Evolutionary conservation across 2,329 filamentous ascomycete species (phyloP).

Genomic region (Phaeosphaeria sp.): DNA sequence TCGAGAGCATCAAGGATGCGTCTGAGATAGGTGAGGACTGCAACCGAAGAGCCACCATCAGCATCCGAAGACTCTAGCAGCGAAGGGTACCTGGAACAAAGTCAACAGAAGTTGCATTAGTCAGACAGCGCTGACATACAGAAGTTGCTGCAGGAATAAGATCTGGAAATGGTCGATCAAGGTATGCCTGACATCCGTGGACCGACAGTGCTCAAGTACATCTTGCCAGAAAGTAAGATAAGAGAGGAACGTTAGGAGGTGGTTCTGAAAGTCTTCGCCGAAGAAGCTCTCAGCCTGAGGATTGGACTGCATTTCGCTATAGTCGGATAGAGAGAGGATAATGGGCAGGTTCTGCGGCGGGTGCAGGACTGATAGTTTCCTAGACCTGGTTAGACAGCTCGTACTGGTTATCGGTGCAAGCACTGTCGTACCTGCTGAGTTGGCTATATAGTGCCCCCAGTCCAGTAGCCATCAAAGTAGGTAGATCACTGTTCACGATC

Average conservation of each 20-base stretch:
- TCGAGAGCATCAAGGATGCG: constrained; percentile 90
- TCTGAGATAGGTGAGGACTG: constrained; percentile 90
- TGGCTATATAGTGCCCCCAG: constrained; percentile 79
- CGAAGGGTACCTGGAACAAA: constrained; percentile 77
- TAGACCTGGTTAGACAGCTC: constrained; percentile 34
- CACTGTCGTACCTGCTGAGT: constrained; percentile 61
- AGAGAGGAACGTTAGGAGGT: constrained; percentile 91
- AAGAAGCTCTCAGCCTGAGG: constrained; percentile 73
- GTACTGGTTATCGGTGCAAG: not conserved
- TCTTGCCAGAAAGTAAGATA: constrained; percentile 98
- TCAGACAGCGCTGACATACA: too few relatives aligned
- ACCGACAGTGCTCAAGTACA: constrained; percentile 93
- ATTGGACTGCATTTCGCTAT: constrained; percentile 73
- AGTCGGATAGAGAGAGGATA: constrained; percentile 88
- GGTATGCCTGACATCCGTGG: constrained; percentile 88
- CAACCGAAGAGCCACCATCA: constrained; percentile 94
- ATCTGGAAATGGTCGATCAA: constrained; percentile 96
- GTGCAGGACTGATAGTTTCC: constrained; percentile 83
- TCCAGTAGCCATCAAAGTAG: constrained; percentile 95
- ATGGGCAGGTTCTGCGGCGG: constrained; percentile 77
- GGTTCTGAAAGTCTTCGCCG: constrained; percentile 77
- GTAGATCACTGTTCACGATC: constrained; percentile 96
- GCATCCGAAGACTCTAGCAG: constrained; percentile 95
- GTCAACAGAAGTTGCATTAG: too few relatives aligned
- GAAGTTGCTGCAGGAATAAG: constrained; percentile 89